Conservation (phyloP, 352 stramenopile genomes). For the Pythium insidiosum region DNA sequence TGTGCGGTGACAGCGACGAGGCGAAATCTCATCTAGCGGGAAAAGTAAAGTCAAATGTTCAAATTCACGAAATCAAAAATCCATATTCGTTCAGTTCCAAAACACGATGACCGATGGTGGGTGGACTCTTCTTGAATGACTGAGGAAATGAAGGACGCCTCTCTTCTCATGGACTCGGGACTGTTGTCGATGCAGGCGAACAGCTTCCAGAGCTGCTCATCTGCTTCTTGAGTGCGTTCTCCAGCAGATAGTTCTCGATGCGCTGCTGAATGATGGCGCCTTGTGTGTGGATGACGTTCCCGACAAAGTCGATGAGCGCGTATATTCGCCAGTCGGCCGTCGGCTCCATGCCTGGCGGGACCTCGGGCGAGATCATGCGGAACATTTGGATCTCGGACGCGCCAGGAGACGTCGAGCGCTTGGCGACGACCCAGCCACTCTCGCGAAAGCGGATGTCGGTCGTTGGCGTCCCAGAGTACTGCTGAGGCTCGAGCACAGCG, state of each 20-base stretch:
- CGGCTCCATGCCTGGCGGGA: background rate
- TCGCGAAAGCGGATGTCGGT: conserved; percentile 1
- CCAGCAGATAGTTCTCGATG: conserved; percentile 14
- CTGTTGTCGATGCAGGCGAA: too few relatives aligned
- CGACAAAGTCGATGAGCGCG: conserved; percentile 7
- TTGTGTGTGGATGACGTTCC: conserved; percentile 5
- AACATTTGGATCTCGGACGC: conserved; percentile 6
- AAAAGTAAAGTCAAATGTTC: too few relatives aligned
- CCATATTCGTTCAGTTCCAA: too few relatives aligned
- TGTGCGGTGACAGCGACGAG: too few relatives aligned
- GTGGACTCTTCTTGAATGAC: too few relatives aligned
- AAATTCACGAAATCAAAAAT: too few relatives aligned
- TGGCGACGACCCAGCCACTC: conserved; percentile 1
- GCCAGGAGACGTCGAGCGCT: background rate
- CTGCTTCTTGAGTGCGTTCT: conserved; percentile 13
- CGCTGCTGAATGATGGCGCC: conserved; percentile 11
- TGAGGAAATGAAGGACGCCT: too few relatives aligned
- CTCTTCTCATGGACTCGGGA: too few relatives aligned
- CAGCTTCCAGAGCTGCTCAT: conserved; percentile 1
- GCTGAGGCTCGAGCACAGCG: background rate
- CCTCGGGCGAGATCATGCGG: background rate
- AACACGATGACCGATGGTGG: too few relatives aligned
- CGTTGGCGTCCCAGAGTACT: background rate
- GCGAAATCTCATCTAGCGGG: too few relatives aligned
- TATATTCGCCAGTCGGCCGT: conserved; percentile 13